These are phyloP conservation scores for Rhodocollybia butyracea DNA, from an alignment of 768 basidiomycete genomes.

Conservation along the genomic window DNA sequence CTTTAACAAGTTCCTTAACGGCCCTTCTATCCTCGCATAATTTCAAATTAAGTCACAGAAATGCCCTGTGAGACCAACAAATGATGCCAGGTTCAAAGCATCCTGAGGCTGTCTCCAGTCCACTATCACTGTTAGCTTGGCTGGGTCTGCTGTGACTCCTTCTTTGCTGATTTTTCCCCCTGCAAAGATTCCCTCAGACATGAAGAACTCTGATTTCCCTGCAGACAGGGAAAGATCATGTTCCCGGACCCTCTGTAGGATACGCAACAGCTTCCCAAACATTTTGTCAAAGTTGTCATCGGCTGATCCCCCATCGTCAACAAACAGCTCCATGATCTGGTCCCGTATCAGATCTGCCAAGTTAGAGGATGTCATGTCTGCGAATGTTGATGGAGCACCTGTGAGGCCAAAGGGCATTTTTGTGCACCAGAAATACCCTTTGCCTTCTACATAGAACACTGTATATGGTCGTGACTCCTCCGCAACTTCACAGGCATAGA, in stretches of 20 bases:
- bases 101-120: constrained; percentile 9
- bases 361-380: neutral
- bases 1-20: constrained; percentile 15
- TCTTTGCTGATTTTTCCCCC: constrained; percentile 2
- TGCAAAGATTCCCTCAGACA: constrained; percentile 1
- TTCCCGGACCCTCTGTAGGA: neutral
- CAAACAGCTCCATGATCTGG: constrained; percentile 14
- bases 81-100: constrained; percentile 13
- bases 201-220: constrained; percentile 11
- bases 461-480: constrained; percentile 1
- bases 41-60: constrained; percentile 8
- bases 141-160: too few species aligned
- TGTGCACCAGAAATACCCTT: constrained; percentile 30
- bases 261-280: constrained; percentile 7
- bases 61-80: constrained; percentile 11
- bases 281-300: constrained; percentile 21
- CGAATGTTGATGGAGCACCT: constrained; percentile 19
- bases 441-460: constrained; percentile 19
- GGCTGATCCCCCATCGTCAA: constrained; percentile 22
- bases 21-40: constrained; percentile 11
- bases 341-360: neutral
- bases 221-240: constrained; percentile 31
- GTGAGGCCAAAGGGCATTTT: constrained; percentile 18
- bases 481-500: neutral
- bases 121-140: constrained; percentile 1